Base-by-base conservation (phyloP, 495 filamentous ascomycete genomes). In the Cercophora samala region DNA sequence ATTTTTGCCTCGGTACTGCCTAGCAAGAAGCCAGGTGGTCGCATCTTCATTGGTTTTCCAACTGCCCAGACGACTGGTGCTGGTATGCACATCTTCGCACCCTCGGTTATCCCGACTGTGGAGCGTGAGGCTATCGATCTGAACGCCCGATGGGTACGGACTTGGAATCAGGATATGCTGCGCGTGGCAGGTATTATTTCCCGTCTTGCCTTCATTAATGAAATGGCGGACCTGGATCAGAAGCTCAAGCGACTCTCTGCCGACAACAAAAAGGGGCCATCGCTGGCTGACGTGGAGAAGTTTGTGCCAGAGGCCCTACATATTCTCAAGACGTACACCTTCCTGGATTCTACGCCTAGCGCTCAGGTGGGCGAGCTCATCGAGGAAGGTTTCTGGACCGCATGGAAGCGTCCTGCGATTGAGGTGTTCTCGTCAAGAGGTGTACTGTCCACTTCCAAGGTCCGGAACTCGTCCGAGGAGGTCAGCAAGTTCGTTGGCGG, bases 61-160 rank as follows among this genome's bases (percentile, higher is more conserved):
- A 99, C 96, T 3, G 91, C 91, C 58, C 96, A 99, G 78, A 99
- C 96, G 1, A 99, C 96, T 3, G 93, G 93, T 25, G 88, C 93
- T 15, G 91, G 93, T 37, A 91, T 93, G 70, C 96, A 99, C 78
- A 90, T 99, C n/a, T 97, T 93, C n/a, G 96, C 96, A 1, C 93
- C 93, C 6, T 97, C 94, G 18, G 89, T 98, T 52, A 98, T 99
- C 68, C 96, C 96, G 3, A 99, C 96, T 0, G 96, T 98, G n/a
- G 96, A 99, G 80, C 87, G 96, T 64, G 96, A 99, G 76, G 93
- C 90, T 61, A 96, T 98, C 56, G 96, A 99, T 74, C 83, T 99
- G 62, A 98, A 98, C 77, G 95, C 96, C 55, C 88, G 93, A 59
- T 93, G 90, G 80, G 93, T 99, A 22, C 89, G 91, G 54, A 91